Conservation (phyloP, 2,329 filamentous ascomycete genomes). For the Thelonectria rubi region DNA sequence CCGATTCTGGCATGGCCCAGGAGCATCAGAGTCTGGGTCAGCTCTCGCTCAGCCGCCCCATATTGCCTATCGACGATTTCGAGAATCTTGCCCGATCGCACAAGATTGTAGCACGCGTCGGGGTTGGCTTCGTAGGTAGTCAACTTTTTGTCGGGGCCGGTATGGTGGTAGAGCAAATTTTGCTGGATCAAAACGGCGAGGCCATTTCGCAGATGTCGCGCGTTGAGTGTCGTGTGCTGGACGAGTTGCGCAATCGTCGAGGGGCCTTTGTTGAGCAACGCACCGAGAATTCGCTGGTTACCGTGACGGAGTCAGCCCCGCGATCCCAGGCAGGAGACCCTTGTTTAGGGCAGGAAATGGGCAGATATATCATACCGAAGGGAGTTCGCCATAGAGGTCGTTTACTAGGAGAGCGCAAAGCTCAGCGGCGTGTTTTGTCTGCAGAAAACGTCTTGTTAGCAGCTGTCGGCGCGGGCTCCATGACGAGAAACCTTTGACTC, state of each 20-base stretch:
- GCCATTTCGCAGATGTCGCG: conserved; percentile 81
- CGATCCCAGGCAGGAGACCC: conserved; percentile 29
- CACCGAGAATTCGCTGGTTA: conserved; percentile 81
- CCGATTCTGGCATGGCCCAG: conserved; percentile 80
- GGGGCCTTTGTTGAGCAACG: conserved; percentile 81
- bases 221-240: conserved; percentile 75
- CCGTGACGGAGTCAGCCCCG: conserved; percentile 42
- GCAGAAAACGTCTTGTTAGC: conserved; percentile 34
- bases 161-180: conserved; percentile 81
- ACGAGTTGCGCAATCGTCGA: conserved; percentile 75
- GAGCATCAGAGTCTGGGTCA: conserved; percentile 78
- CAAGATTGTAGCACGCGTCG: conserved; percentile 80
- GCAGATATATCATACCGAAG: conserved; percentile 72
- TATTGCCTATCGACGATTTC: conserved; percentile 78
- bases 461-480: conserved; percentile 28
- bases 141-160: conserved; percentile 66
- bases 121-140: conserved; percentile 88
- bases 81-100: conserved; percentile 83
- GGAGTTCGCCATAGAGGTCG: conserved; percentile 90
- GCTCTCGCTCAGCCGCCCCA: conserved; percentile 76
- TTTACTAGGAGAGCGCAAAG: conserved; percentile 90
- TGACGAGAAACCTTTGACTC: conserved; percentile 46
- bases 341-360: conserved; percentile 22
- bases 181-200: conserved; percentile 88
- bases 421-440: conserved; percentile 82